Base-by-base conservation (phyloP, 2,329 filamentous ascomycete genomes). In the Phoma herbarum region DNA sequence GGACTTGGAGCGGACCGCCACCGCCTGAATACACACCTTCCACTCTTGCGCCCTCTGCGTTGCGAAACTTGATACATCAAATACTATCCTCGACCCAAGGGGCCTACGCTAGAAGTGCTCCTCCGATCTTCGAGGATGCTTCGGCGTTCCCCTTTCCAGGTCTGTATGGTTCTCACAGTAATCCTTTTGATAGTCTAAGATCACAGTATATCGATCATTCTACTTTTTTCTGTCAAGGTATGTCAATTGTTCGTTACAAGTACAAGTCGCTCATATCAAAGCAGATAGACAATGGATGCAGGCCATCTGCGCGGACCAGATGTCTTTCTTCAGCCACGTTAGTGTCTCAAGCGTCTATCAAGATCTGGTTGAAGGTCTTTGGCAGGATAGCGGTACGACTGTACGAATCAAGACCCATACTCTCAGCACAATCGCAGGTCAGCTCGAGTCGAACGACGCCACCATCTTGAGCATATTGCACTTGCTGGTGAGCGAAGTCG, bases 271-370 rank as follows among this genome's bases (percentile, higher is more conserved):
- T 69, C 18, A 67, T 18, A 29, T 22, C n/a, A 3, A 25, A 18
- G 14, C 23, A 69, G 70, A 71, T 39, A 55, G 55, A 39, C 22
- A 57, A n/a, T 74, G 72, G 71, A 68, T 75, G 67, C 64, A 64
- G 22, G 56, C 57, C 18, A 51, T 75, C 6, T 76, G 73, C 63
- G 61, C 61, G 44, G 68, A 66, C 29, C 67, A 52, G 26, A 67
- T 74, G 52, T 72, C 71, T 2, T 73, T 75, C 28, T 66, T 76
- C n/a, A 72, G 73, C 35, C 73, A 75, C 50, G 66, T 75, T 39
- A 71, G 68, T 56, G 65, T 67, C n/a, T 52, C 65, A n/a, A 71
- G 72, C 51, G 71, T 75, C 20, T 76, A 70, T 55, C 67, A 72
- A 52, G 74, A 76, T 49, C 54, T 74, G 14, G 51, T 57, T 11